Evolutionary conservation across 306 rosid species (phyloP), one percentile per base, ranked within the genome.

Genomic region (Lathyrus tuberosus): DNA sequence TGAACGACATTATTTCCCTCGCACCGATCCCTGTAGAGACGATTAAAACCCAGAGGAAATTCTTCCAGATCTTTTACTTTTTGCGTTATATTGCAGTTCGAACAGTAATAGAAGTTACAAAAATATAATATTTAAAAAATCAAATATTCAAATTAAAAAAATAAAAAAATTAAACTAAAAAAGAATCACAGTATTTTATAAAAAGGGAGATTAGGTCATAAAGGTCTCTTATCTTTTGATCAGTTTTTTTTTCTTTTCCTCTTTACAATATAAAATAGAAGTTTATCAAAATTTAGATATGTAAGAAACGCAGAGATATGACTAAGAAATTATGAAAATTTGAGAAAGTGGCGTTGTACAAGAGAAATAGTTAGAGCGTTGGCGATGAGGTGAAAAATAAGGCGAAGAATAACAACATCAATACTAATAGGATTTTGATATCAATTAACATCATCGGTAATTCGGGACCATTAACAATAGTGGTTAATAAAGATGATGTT

Each of bases 391-490:
- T 44, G 5, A 38, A 38, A 6, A n/a, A 15, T 11, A 24, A 20
- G 20, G 24, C 41, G 3, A 20, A 16, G 10, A 74, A 24, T 6
- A 66, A 28, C 40, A 62, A 83, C 47, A 12, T 10, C 13, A 73
- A 46, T 33, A 59, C 44, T 24, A 67, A 83, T 9, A 79, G 84
- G 83, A 58, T 87, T 33, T 54, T 90, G 87, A 77, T 90, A 49
- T 87, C 88, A 42, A 67, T 90, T 51, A 87, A 75, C 10, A 79
- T 90, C 40, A n/a, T 77, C 1, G 91, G 96, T 15, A 82, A 94
- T 41, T 84, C 94, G 11, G 96, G 94, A 1, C 88, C 96, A 67
- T 79, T 87, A 78, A 82, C 85, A 1, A 84, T 90, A 51, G 81
- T 90, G 16, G 96, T 86, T 17, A 79, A 61, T 5, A 87, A 87